These are phyloP conservation scores for Fusarium sp. DNA, from an alignment of 2,329 filamentous ascomycete species.

Conservation along the genomic window DNA sequence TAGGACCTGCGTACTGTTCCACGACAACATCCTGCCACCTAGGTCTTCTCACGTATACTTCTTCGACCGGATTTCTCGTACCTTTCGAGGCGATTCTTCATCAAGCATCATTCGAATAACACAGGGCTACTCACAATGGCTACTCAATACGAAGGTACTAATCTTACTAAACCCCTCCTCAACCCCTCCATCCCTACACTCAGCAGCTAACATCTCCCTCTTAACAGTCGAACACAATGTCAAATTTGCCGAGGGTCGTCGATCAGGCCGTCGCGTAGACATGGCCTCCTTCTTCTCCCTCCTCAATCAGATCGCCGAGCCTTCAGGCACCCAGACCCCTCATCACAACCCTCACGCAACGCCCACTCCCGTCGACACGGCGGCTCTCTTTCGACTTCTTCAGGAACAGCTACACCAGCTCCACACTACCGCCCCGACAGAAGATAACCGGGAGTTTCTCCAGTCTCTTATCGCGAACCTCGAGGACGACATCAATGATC, in stretches of 20 bases:
- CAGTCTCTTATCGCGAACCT: conserved; percentile 61
- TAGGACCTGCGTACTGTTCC: conserved; percentile 2
- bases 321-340: conserved; percentile 50
- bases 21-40: conserved; percentile 25
- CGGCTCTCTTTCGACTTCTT: conserved; percentile 68
- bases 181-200: conserved; percentile 10
- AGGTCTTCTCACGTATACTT: not conserved
- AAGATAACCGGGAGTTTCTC: conserved; percentile 64
- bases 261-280: conserved; percentile 66
- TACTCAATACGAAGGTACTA: conserved; percentile 70
- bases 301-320: conserved; percentile 64
- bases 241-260: conserved; percentile 56
- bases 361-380: conserved; percentile 70
- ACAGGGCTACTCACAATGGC: conserved; percentile 57
- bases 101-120: not conserved
- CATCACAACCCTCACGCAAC: conserved; percentile 68
- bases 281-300: conserved; percentile 73
- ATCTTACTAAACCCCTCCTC: conserved; percentile 14
- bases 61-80: not conserved
- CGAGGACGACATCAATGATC: conserved; percentile 63
- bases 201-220: conserved; percentile 6
- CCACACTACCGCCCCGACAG: conserved; percentile 61
- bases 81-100: not conserved
- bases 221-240: conserved; percentile 73
- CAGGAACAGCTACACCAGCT: conserved; percentile 69